Conservation (phyloP, 2,329 filamentous ascomycete species). For the Fusarium nodosum region DNA sequence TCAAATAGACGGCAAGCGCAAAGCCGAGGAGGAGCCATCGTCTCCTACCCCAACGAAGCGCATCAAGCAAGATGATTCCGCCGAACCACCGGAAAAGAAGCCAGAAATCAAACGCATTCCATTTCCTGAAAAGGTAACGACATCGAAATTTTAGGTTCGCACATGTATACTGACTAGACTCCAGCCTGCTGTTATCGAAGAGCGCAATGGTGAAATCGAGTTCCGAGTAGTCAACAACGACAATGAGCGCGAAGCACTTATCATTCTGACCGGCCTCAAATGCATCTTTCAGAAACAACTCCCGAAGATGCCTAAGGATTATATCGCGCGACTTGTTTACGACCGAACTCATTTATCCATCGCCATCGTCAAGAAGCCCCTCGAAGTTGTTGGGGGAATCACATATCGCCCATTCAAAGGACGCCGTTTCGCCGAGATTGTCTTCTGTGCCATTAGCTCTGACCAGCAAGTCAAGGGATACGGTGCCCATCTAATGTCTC, state of each 20-base stretch:
- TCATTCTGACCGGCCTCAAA: slow-evolving; percentile 95
- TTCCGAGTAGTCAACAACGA: slow-evolving; percentile 99
- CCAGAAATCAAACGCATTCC: slow-evolving; percentile 75
- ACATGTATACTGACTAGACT: slow-evolving; percentile 6
- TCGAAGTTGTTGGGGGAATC: slow-evolving; percentile 96
- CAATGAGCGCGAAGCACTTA: slow-evolving; percentile 85
- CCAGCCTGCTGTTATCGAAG: slow-evolving; percentile 89
- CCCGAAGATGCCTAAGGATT: slow-evolving; percentile 99
- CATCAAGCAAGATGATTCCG: slow-evolving; percentile 64
- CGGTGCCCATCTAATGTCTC: slow-evolving; percentile 96
- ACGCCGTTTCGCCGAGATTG: slow-evolving; percentile 95
- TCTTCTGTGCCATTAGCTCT: slow-evolving; percentile 97
- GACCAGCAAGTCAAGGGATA: slow-evolving; percentile 99
- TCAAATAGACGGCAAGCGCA: slow-evolving; percentile 73
- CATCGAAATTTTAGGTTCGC: accelerated
- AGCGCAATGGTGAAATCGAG: slow-evolving; percentile 93
- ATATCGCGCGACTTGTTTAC: slow-evolving; percentile 97
- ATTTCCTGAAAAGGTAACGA: slow-evolving; percentile 85
- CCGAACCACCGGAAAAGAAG: slow-evolving; percentile 60
- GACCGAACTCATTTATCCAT: slow-evolving; percentile 96
- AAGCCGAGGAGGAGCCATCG: slow-evolving; percentile 75
- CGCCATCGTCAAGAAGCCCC: slow-evolving; percentile 95
- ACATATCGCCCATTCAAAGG: slow-evolving; percentile 95
- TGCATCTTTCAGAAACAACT: slow-evolving; percentile 99
- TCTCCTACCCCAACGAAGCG: slow-evolving; percentile 75